Evolutionary conservation across 2,329 filamentous ascomycete species (phyloP), one percentile per base, ranked within the genome.

Genomic region (Pseudogymnoascus destructans): DNA sequence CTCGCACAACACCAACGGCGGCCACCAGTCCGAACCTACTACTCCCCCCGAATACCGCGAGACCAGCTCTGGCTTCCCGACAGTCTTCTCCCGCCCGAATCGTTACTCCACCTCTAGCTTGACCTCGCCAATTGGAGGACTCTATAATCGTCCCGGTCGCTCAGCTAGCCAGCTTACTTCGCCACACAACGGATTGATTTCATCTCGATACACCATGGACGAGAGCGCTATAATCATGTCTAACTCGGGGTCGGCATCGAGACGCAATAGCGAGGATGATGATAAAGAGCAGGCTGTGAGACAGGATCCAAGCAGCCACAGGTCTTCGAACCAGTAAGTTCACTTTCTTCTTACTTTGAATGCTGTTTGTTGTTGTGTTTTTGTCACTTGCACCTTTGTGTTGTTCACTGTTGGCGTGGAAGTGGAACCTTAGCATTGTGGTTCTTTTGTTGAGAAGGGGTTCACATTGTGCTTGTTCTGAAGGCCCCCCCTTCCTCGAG

Each of bases 31-130:
- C 65, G 92, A 97, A 73, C 93, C 93, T 13, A 96, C 93, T 1
- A 98, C 93, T 19, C 93, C 93, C 19, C 93, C 93, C 30, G 93
- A 97, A 71, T 92, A 93, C 71, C 85, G 84, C 65, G 89, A 95
- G 63, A 82, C 74, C 10, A 71, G 71, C 59, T 76, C 81, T 61
- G 85, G 85, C 42, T 92, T 95, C 67, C 84, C 87, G 59, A 84
- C 83, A 66, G 83, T 87, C 64, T 87, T 93, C 69, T 89, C 89
- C 58, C 83, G 89, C 40, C 87, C 89, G 42, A 91, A 91, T 70
- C 82, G 91, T 62, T 92, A 95, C 74, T 95, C 92, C 58, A 87
- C 87, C 61, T 91, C 90, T 35, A 93, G 88, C 73, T 77, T 96
- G 67, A 86, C 86, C 46, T 92, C 89, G 33, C 87, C 89, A 42